Evolutionary conservation across 495 filamentous ascomycete species (phyloP).

Genomic region (Stereocaulon alpinum): DNA sequence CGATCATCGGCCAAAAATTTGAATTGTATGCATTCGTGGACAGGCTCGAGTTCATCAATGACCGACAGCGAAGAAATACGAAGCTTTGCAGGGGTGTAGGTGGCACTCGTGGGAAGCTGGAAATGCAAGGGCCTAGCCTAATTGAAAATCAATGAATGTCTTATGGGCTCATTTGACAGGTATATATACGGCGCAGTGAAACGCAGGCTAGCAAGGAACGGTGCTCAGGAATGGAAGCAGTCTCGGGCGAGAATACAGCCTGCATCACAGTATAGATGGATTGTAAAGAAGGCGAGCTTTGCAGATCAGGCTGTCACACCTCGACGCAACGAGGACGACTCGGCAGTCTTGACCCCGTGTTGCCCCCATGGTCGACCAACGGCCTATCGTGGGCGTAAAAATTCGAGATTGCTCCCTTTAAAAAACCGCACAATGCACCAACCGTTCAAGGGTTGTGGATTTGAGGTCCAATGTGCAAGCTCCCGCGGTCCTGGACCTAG

Average conservation of each 20-base stretch:
- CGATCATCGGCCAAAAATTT: no score
- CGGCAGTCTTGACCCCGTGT: no score
- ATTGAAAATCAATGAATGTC: background rate
- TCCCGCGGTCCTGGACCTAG: no score
- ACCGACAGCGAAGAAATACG: background rate
- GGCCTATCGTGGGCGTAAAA: no score
- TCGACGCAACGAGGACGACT: background rate
- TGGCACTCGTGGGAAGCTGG: background rate
- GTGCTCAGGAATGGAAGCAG: background rate
- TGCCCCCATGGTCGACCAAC: no score
- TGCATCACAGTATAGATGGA: background rate
- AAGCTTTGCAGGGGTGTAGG: background rate
- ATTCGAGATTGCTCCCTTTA: no score
- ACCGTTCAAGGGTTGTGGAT: no score
- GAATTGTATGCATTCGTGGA: background rate
- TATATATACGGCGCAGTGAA: background rate
- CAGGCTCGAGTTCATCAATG: background rate
- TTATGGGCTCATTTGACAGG: background rate
- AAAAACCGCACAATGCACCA: no score
- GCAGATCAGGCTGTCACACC: background rate
- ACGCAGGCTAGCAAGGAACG: background rate
- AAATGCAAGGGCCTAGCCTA: background rate
- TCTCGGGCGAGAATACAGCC: background rate
- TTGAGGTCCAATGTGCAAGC: no score
- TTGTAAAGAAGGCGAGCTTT: background rate